A percentile compares a stretch with the other conserved stretches of the same genome.
Conservation (phyloP, 108 stramenopile species). For the Cylindrotheca fusiformis region DNA sequence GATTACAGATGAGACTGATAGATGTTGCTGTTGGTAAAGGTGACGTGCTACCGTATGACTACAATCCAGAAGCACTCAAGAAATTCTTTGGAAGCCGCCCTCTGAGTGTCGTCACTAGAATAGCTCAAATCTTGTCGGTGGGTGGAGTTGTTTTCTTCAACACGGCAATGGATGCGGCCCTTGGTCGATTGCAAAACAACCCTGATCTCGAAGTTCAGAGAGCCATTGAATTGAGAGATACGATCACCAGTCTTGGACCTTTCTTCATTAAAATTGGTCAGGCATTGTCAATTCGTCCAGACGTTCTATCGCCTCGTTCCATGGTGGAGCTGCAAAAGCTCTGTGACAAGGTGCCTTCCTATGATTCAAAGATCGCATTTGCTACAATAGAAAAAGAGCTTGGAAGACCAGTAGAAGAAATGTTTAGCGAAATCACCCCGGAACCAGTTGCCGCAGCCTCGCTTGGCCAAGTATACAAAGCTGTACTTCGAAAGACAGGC, state of each 20-base stretch:
- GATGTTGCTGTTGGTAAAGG: constrained; percentile 50
- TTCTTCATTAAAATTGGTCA: constrained; percentile 91
- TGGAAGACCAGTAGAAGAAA: constrained; percentile 71
- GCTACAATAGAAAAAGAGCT: constrained; percentile 87
- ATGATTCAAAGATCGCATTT: constrained; percentile 80
- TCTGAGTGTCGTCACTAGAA: constrained; percentile 54
- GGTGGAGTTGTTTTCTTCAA: constrained; percentile 57
- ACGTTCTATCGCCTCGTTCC: constrained; percentile 79
- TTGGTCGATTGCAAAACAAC: constrained; percentile 56
- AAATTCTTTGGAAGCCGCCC: constrained; percentile 81
- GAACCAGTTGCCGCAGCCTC: constrained; percentile 94
- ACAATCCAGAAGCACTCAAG: constrained; percentile 81
- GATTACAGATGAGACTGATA: constrained; percentile 82
- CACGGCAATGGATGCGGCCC: constrained; percentile 44
- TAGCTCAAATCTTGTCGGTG: constrained; percentile 63
- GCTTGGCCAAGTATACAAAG: constrained; percentile 92
- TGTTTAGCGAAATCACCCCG: constrained; percentile 86
- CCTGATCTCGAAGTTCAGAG: constrained; percentile 80
- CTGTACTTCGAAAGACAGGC: constrained; percentile 65
- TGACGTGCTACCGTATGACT: constrained; percentile 69
- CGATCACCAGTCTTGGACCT: constrained; percentile 87
- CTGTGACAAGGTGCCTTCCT: constrained; percentile 94
- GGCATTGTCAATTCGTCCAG: constrained; percentile 91
- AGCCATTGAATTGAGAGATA: constrained; percentile 85
- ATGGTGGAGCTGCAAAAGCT: constrained; percentile 95